Percentiles rank a stretch among this genome's conserved stretches.
phyloP scores from a whole-genome alignment of 306 rosid species.

The Begonia peltatifolia region DNA sequence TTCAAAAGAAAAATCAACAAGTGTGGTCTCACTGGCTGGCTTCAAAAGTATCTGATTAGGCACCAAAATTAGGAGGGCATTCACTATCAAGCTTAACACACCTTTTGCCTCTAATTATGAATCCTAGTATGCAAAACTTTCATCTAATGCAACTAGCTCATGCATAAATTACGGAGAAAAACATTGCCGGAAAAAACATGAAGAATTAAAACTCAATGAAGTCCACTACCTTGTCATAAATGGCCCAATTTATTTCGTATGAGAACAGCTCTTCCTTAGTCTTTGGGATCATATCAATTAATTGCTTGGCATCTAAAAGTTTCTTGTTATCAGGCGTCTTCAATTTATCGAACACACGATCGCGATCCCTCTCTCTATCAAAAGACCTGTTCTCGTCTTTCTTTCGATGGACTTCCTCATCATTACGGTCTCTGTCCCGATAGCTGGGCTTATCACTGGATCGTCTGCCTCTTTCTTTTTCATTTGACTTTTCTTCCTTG shows the following conservation, averaged over 20 bases:
- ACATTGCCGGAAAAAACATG: not conserved
- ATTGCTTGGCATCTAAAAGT: conserved; percentile 78
- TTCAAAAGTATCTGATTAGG: too few relatives aligned
- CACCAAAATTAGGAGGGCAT: too few relatives aligned
- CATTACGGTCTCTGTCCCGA: conserved; percentile 62
- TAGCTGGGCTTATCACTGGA: conserved; percentile 53
- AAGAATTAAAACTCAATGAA: conserved; percentile 2
- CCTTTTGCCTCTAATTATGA: too few relatives aligned
- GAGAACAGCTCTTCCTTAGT: conserved; percentile 96
- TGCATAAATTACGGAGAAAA: too few relatives aligned
- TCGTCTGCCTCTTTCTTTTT: conserved; percentile 75
- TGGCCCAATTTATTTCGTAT: conserved; percentile 77
- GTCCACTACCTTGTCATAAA: conserved; percentile 65
- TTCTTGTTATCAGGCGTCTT: conserved; percentile 67
- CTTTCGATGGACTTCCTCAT: conserved; percentile 42
- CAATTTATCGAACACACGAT: conserved; percentile 40
- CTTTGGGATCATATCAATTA: conserved; percentile 96
- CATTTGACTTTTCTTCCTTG: conserved; percentile 65
- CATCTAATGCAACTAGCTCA: too few relatives aligned
- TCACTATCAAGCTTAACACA: too few relatives aligned
- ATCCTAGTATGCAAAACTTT: too few relatives aligned
- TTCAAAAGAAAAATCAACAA: too few relatives aligned
- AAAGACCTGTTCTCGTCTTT: conserved; percentile 48
- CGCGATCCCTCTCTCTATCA: conserved; percentile 55
- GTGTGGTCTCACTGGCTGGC: too few relatives aligned